Evolutionary conservation across 768 basidiomycete genomes (phyloP), one percentile per base, ranked within the genome.

Genomic region (Mycena capillaripes): DNA sequence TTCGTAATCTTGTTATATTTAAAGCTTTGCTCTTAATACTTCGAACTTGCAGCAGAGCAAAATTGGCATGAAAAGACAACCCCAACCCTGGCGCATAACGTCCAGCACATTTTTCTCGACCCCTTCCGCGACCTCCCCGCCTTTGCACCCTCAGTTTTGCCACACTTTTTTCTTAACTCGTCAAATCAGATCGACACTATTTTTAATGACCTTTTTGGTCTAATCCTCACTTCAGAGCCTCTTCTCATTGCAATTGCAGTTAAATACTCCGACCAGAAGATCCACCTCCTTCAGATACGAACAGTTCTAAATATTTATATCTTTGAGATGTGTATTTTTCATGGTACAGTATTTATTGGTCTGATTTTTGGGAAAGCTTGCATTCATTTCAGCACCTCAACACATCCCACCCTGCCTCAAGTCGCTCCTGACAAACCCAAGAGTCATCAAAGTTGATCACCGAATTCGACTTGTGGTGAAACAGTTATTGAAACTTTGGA

Each of bases 1-100:
- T 70, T 65, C n/a, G 3, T 46, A 17, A 3, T 46, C 8, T 8
- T 19, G 52, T 66, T 29, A 40, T 25, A 3, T 12, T 21, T 61
- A n/a, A n/a, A n/a, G n/a, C n/a, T n/a, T 63, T 40, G 42, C 17
- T 32, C 23, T 52, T 23, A n/a, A 29, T 36, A 32, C 8, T 30
- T 14, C 30, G 12, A 66, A 40, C 30, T 27, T 56, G 2, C 16
- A 12, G 23, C 27, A 71, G 75, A 30, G 29, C 73, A 61, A 11
- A 66, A 59, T 27, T 76, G 66, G 34, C 72, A 76, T 44, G 75
- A 76, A 55, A 52, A 2, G 4, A 44, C 66, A 0, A 74, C 65
- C 4, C 48, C 64, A 5, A 69, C 72, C 14, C 73, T 76, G 25
- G 38, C 29, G 14, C 10, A 30, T 17, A 66, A 71, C 56, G 75